A percentile compares a stretch with the other conserved stretches of the same genome.
Conservation (phyloP, 73 alveolate species). For the Symbiodinium pilosum region DNA sequence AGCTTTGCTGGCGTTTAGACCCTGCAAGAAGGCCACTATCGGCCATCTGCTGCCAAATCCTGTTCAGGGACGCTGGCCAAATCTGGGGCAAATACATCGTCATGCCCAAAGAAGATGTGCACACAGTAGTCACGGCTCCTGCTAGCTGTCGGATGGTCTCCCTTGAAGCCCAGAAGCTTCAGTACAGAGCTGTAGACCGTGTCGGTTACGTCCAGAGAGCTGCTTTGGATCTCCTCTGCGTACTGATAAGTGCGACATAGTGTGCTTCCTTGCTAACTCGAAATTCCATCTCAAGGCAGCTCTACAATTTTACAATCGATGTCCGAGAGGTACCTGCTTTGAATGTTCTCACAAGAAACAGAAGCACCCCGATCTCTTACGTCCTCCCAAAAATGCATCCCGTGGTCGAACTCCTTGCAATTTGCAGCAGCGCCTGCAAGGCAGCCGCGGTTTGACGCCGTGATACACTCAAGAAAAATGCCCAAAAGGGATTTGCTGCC, state of each 20-base stretch:
- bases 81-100: too few species aligned
- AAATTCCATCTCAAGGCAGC: too few species aligned
- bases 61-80: too few species aligned
- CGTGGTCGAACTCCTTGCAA: slow-evolving; percentile 18
- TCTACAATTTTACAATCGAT: too few species aligned
- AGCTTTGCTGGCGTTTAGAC: slow-evolving; percentile 33
- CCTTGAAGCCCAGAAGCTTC: slow-evolving; percentile 47
- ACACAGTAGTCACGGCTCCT: background rate
- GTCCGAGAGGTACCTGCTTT: too few species aligned
- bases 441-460: too few species aligned
- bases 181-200: slow-evolving; percentile 31
- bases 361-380: background rate
- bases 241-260: too few species aligned
- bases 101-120: background rate
- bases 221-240: background rate
- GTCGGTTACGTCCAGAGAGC: slow-evolving; percentile 29
- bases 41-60: slow-evolving; percentile 33
- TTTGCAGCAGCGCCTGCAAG: slow-evolving; percentile 46
- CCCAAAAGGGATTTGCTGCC: too few species aligned
- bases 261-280: too few species aligned
- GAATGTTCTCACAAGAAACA: too few species aligned
- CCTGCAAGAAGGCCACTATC: background rate
- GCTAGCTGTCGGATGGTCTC: slow-evolving; percentile 12
- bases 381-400: slow-evolving; percentile 33
- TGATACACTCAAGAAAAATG: too few species aligned